phyloP scores from a whole-genome alignment of 345 rosid genomes.

The Streptanthus diversifolius region DNA sequence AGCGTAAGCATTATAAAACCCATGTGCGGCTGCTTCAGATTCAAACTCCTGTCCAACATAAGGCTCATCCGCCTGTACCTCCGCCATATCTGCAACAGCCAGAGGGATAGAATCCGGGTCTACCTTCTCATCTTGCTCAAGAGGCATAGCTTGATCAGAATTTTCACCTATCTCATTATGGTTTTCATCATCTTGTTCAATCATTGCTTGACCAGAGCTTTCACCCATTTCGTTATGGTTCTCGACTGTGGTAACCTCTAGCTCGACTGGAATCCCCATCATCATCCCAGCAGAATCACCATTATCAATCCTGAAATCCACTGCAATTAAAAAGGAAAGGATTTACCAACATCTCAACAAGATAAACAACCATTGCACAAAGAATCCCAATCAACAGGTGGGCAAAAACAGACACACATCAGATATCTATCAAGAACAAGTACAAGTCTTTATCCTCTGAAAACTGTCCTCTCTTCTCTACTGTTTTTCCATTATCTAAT shows the following conservation, averaged over 20 bases:
- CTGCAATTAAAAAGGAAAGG: constrained; percentile 38
- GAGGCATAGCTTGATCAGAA: constrained; percentile 42
- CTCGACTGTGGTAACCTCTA: constrained; percentile 24
- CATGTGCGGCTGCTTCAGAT: constrained; percentile 90
- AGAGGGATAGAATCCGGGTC: constrained; percentile 45
- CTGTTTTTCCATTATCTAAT: not conserved
- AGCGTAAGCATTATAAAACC: constrained; percentile 88
- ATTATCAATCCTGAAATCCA: constrained; percentile 67
- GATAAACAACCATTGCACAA: not conserved
- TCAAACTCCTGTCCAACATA: constrained; percentile 87
- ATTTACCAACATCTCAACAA: not conserved
- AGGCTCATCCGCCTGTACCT: constrained; percentile 59
- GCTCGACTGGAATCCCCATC: constrained; percentile 35
- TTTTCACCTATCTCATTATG: constrained; percentile 42
- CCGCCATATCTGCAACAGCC: constrained; percentile 31
- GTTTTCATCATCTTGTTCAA: constrained; percentile 37
- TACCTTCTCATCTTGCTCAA: constrained; percentile 49
- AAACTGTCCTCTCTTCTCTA: not conserved
- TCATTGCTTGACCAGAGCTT: constrained; percentile 55
- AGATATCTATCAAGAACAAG: not conserved
- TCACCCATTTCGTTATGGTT: constrained; percentile 42
- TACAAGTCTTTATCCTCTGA: not conserved
- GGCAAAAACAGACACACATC: not conserved
- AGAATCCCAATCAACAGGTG: not conserved
- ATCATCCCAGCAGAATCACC: constrained; percentile 51